Evolutionary conservation across 495 filamentous ascomycete species (phyloP).

Genomic region (Neurospora sp.): DNA sequence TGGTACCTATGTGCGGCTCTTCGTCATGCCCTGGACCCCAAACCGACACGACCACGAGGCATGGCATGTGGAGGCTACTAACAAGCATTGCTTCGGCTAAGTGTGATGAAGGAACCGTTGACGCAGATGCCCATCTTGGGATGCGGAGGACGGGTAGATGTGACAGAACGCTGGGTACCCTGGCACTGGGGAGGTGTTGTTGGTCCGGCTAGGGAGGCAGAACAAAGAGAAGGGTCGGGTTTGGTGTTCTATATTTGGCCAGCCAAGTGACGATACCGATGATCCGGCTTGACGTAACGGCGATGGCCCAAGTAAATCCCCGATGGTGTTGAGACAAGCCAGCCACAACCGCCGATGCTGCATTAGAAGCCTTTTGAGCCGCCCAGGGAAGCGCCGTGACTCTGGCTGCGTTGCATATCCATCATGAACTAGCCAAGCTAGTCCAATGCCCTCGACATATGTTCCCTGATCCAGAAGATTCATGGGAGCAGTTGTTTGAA

Average conservation of each 20-base stretch:
- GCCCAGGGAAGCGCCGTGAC: not conserved
- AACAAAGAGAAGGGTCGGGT: slow-evolving; percentile 5
- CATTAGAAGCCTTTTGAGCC: not conserved
- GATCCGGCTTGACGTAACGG: slow-evolving; percentile 12
- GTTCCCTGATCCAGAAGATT: not conserved
- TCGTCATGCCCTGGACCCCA: slow-evolving; percentile 1
- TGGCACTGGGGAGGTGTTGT: slow-evolving; percentile 1
- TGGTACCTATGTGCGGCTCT: slow-evolving; percentile 9
- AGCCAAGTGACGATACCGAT: slow-evolving; percentile 1
- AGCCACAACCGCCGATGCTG: slow-evolving; percentile 9
- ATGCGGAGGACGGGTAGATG: slow-evolving; percentile 10
- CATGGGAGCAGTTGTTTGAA: not conserved
- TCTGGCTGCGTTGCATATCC: slow-evolving; percentile 4
- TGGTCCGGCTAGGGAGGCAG: slow-evolving; percentile 6
- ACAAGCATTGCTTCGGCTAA: slow-evolving; percentile 8
- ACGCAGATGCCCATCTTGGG: slow-evolving; percentile 12
- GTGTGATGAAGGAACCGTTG: slow-evolving; percentile 9
- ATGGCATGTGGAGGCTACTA: slow-evolving; percentile 3
- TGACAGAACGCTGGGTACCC: slow-evolving; percentile 1
- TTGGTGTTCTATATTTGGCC: not conserved
- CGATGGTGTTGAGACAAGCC: slow-evolving; percentile 2
- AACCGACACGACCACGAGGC: not conserved
- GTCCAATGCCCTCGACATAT: not conserved
- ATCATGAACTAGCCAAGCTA: not conserved
- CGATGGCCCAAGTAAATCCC: slow-evolving; percentile 12